Percentiles rank a stretch among this genome's conserved stretches.
Evolutionary conservation across 1,284 basidiomycete species (phyloP).

Genomic region (Leccinum ambiguum): DNA sequence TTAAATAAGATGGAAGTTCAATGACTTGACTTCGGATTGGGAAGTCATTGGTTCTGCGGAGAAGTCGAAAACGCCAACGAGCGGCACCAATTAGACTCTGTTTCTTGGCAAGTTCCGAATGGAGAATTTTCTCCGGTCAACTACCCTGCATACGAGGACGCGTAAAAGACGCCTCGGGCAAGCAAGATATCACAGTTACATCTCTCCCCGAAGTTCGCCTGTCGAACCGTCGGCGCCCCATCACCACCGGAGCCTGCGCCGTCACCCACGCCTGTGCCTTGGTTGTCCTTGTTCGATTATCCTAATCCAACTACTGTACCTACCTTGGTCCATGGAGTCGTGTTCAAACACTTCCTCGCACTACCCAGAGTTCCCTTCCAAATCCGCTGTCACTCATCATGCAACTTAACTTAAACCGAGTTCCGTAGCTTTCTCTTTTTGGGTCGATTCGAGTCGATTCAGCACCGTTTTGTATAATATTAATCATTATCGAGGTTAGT

Average conservation of each 20-base stretch:
- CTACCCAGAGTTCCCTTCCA: slow-evolving; percentile 31
- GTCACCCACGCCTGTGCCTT: slow-evolving; percentile 70
- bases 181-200: slow-evolving; percentile 34
- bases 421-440: background rate
- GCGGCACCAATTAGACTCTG: slow-evolving; percentile 40
- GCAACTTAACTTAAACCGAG: background rate
- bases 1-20: slow-evolving; percentile 45
- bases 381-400: too few relatives aligned
- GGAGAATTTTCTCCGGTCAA: too few relatives aligned
- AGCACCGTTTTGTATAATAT: background rate
- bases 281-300: slow-evolving; percentile 38
- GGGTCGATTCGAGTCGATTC: background rate
- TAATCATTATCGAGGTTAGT: too few relatives aligned
- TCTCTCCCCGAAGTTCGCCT: slow-evolving; percentile 24
- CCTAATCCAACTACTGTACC: slow-evolving; percentile 24
- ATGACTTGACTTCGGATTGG: slow-evolving; percentile 57
- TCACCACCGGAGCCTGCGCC: slow-evolving; percentile 58
- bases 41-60: slow-evolving; percentile 53
- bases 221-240: slow-evolving; percentile 31
- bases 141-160: too few relatives aligned
- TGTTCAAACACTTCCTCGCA: slow-evolving; percentile 48
- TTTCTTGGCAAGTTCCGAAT: too few relatives aligned
- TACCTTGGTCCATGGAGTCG: slow-evolving; percentile 39
- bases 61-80: slow-evolving; percentile 47
- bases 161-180: too few relatives aligned